Base-by-base conservation (phyloP, 2,329 filamentous ascomycete species). In the Cladosporium sp. region DNA sequence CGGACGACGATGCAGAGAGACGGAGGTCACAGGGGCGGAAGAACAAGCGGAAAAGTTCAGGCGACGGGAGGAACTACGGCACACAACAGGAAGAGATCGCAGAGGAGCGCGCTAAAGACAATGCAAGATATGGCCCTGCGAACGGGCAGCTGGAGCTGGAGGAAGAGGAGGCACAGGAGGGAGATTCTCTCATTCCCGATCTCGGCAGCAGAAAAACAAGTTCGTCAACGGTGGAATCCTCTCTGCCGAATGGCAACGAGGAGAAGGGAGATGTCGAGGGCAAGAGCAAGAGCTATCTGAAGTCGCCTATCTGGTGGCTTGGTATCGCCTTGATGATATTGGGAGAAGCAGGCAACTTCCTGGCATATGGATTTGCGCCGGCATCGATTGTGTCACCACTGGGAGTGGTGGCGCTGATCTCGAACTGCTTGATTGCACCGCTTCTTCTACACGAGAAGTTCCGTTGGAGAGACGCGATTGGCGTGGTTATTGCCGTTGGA, bases 301-400 rank as follows among this genome's bases (percentile, higher is more conserved):
- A 88, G 69, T 97, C 93, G 40, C 92, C 93, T 1, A 97, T 95
- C 75, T 99, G 95, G 95, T 99, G 95, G 95, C 80, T 89, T 35
- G 95, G 95, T 23, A 94, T 98, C 70, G 85, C 96, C 18, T 84
- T 99, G 67, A 99, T 99, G 87, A 92, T 89, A 0, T 81, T 97
- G 28, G 95, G 95, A 65, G 95, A 99, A 80, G 90, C 91, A 75
- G 95, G 95, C 61, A 99, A 99, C 77, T 99, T 99, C 75, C 81
- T 99, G 69, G 95, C 95, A 0, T 99, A 99, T 75, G 95, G 95
- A 28, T 99, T 99, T 77, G 95, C 95, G 33, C 95, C 95, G 3
- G 95, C 95, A 8, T 98, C 95, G 16, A 97, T 99, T 72, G 95
- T 99, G 50, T 97, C 93, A 37, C 95, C 95, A 0, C 83, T 99